A percentile compares a stretch with the other conserved stretches of the same genome.
Evolutionary conservation across 805 yeast species (phyloP).

Genomic region (Yarrowia sp.): DNA sequence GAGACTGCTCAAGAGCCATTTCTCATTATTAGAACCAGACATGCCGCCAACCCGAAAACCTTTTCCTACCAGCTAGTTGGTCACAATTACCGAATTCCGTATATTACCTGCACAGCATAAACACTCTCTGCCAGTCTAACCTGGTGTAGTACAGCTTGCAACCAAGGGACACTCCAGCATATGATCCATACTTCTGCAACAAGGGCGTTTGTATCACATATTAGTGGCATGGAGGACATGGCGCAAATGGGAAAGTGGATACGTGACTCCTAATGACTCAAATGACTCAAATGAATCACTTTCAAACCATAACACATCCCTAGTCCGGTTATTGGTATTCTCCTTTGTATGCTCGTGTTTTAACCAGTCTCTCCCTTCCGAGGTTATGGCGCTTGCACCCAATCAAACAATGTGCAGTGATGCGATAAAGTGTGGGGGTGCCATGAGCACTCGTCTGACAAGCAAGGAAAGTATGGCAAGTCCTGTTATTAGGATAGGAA

Average conservation of each 20-base stretch:
- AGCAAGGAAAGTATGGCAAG: no score
- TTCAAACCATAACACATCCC: neutral
- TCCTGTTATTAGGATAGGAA: neutral
- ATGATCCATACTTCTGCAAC: no score
- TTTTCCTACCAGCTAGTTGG: neutral
- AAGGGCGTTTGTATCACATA: no score
- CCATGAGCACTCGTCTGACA: neutral
- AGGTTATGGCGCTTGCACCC: conserved; percentile 8
- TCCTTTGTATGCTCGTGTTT: neutral
- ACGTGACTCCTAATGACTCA: conserved; percentile 1
- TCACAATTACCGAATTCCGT: neutral
- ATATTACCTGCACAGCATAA: no score
- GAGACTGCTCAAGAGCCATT: neutral
- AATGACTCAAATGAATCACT: conserved; percentile 20
- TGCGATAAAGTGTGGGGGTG: neutral
- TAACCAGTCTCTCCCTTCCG: neutral
- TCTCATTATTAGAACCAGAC: no score
- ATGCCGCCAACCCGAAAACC: neutral
- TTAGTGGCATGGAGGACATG: no score
- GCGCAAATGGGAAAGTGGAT: no score
- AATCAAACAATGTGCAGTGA: neutral
- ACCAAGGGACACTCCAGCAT: no score
- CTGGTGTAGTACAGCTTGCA: no score
- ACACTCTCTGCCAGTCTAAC: no score
- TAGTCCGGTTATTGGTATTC: neutral